phyloP scores from a whole-genome alignment of 23 red algal genomes.

The Cyanidiococcus yangmingshanensis region DNA sequence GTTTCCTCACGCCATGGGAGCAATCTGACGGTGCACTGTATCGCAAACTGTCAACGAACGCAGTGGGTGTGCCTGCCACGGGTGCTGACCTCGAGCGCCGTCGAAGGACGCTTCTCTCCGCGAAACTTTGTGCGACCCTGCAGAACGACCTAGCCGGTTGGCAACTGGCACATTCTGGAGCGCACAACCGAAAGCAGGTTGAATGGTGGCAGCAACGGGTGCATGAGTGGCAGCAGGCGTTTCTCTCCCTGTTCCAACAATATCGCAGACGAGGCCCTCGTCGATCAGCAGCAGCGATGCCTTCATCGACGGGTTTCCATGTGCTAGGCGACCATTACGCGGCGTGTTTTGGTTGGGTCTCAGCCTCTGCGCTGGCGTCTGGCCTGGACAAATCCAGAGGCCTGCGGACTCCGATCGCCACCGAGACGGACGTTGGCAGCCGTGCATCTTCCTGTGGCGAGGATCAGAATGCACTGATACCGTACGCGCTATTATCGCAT shows the following conservation, averaged over 20 bases:
- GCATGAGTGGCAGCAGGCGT: not conserved
- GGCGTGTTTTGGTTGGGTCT: not conserved
- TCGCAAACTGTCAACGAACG: too few species aligned
- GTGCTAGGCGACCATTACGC: conserved; percentile 6
- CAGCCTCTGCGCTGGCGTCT: not conserved
- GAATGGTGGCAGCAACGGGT: not conserved
- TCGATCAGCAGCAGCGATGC: not conserved
- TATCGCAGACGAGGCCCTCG: not conserved
- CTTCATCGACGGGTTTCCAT: not conserved
- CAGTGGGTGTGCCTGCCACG: too few species aligned
- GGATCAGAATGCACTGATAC: not conserved
- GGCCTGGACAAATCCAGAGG: not conserved
- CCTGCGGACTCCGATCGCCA: not conserved
- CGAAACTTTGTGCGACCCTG: too few species aligned
- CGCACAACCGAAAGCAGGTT: not conserved
- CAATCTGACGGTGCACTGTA: too few species aligned
- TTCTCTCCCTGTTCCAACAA: not conserved
- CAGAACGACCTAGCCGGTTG: not conserved
- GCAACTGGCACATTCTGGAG: not conserved
- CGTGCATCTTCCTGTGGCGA: not conserved
- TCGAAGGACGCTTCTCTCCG: too few species aligned
- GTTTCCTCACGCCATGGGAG: too few species aligned
- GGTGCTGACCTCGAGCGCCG: too few species aligned
- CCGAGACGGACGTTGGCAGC: not conserved
- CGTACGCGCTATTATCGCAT: not conserved